Evolutionary conservation across 2,329 filamentous ascomycete species (phyloP), one percentile per base, ranked within the genome.

Genomic region (Cordyceps tenuipes): DNA sequence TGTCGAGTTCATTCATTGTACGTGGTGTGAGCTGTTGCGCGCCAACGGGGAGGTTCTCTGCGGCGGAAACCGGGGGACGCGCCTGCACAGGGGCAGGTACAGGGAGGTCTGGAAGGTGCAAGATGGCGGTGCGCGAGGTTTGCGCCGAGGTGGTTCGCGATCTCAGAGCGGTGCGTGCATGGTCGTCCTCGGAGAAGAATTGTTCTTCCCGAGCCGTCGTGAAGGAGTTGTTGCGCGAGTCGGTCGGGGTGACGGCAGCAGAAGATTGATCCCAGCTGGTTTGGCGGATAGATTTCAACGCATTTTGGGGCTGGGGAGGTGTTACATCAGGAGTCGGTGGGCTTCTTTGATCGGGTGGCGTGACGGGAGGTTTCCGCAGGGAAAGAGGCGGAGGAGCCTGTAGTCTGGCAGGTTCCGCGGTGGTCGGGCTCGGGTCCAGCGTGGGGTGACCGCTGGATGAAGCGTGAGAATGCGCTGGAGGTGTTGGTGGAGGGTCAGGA

Each of bases 241-340:
- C 86, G 1, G 77, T 78, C 7, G 79, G 83, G 10, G 79, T 85
- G 10, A 78, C 72, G 63, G 81, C 82, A 36, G 81, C 82, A 23
- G 72, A 71, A 44, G 75, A 71, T 39, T 81, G 79, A 63, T 85
- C 80, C 63, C 72, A 73, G 49, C 77, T 67, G 19, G 71, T 69
- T 19, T 80, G 79, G 36, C 81, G 80, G 50, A 76, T 68, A 57
- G 73, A 68, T 67, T 75, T 76, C 17, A 77, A 72, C 61, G 76
- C 77, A 43, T 71, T 71, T 52, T 70, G 68, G 48, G 73, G 71
- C 62, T 84, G 81, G 41, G 88, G 88, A 57, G 88, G 89, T 17
- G 88, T 91, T 50, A 88, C 82, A 72, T 91, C 88, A 39, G 88
- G 89, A 3, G 88, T 91, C 36, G 87, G 88, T 17, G 86, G 86